Percentiles rank a stretch among this genome's conserved stretches.
Evolutionary conservation across 31 red algal species (phyloP).

Genomic region (Endocladia muricata): DNA sequence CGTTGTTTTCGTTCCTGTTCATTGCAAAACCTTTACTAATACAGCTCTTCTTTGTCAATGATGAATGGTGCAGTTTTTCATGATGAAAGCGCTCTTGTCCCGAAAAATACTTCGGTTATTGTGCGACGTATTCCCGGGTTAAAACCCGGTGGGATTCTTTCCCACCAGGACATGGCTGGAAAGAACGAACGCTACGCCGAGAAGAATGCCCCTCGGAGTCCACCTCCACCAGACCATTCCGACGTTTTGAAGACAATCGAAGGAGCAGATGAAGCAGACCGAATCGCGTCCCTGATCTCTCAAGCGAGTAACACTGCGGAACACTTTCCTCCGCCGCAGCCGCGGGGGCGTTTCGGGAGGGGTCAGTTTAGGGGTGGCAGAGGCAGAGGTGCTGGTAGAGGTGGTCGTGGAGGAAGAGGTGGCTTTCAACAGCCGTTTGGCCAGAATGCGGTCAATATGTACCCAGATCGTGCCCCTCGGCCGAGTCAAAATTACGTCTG

Average conservation of each 20-base stretch:
- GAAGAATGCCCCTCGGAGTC: slow-evolving; percentile 29
- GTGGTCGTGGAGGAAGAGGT: slow-evolving; percentile 13
- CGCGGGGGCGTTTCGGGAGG: slow-evolving; percentile 7
- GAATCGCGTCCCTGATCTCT: slow-evolving; percentile 77
- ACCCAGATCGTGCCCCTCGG: slow-evolving; percentile 73
- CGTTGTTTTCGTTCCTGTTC: slow-evolving; percentile 13
- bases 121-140: slow-evolving; percentile 93
- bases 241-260: slow-evolving; percentile 53
- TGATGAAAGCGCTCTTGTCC: slow-evolving; percentile 89
- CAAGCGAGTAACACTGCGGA: slow-evolving; percentile 53
- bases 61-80: slow-evolving; percentile 69
- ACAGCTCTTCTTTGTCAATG: background rate
- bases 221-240: slow-evolving; percentile 19
- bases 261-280: slow-evolving; percentile 82
- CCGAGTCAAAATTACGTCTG: slow-evolving; percentile 95
- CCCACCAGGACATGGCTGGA: slow-evolving; percentile 82
- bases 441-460: background rate
- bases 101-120: slow-evolving; percentile 96
- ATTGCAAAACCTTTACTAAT: background rate
- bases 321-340: slow-evolving; percentile 47
- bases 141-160: slow-evolving; percentile 85
- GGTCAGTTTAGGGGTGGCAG: background rate
- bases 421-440: background rate
- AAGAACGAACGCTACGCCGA: slow-evolving; percentile 99
- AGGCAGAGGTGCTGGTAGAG: background rate